These are phyloP conservation scores for Poa pratensis DNA, from an alignment of 176 grass and related monocot species.

Conservation along the genomic window DNA sequence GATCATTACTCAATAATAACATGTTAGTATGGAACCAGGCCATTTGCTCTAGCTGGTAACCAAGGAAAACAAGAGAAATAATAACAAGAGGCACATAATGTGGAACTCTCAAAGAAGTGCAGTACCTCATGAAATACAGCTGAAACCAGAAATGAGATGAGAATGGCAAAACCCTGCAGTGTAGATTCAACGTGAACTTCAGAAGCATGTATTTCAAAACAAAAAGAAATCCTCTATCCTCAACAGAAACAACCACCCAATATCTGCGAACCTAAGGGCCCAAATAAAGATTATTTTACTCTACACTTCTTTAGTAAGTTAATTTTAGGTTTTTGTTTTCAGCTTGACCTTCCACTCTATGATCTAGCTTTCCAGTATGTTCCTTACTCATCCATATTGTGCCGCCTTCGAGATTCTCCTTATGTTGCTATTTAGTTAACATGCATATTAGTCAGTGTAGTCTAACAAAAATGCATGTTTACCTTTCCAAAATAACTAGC, in stretches of 20 bases:
- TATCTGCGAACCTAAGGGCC: neutral
- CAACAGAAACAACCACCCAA: slow-evolving; percentile 5
- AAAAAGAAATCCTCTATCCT: neutral
- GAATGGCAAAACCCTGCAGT: slow-evolving; percentile 82
- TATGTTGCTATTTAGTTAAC: neutral
- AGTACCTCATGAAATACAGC: slow-evolving; percentile 96
- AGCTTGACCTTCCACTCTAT: neutral
- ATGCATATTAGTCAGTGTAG: slow-evolving; percentile 12
- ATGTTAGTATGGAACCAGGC: slow-evolving; percentile 3
- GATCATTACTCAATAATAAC: slow-evolving; percentile 23
- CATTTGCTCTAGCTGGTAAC: slow-evolving; percentile 9
- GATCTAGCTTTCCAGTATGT: neutral
- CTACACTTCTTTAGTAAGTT: neutral
- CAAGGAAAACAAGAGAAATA: neutral
- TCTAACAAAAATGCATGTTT: neutral
- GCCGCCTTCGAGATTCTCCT: neutral
- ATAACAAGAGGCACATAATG: neutral
- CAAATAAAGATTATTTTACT: neutral
- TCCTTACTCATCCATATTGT: neutral
- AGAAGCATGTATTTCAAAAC: neutral
- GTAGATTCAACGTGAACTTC: slow-evolving; percentile 37
- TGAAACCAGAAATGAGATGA: slow-evolving; percentile 89
- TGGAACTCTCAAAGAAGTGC: slow-evolving; percentile 7
- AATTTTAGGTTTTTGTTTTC: too few relatives aligned
- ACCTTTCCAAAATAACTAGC: neutral